Evolutionary conservation across 805 yeast species (phyloP).

Genomic region (Pichia cephalocereana): DNA sequence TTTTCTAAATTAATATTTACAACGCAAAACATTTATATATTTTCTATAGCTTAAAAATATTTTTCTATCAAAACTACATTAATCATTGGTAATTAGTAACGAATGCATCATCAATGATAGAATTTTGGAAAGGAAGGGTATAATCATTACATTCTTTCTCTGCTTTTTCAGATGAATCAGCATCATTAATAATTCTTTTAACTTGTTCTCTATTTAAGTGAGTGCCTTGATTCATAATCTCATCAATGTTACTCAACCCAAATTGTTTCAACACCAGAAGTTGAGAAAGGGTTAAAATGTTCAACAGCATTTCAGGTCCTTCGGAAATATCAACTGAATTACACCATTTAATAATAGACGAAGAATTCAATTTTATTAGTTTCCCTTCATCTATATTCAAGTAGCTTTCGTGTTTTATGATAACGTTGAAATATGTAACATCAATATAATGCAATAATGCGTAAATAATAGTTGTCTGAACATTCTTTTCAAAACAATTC

Average conservation of each 20-base stretch:
- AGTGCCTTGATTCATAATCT: slow-evolving; percentile 2
- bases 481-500: slow-evolving; percentile 5
- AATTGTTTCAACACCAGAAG: slow-evolving; percentile 7
- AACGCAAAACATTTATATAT: too few species aligned
- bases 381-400: slow-evolving; percentile 4
- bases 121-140: not conserved
- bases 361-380: slow-evolving; percentile 5
- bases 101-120: not conserved
- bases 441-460: slow-evolving; percentile 8
- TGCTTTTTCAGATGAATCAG: not conserved
- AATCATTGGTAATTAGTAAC: not conserved
- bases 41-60: not conserved
- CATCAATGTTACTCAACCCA: slow-evolving; percentile 7
- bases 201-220: slow-evolving; percentile 6
- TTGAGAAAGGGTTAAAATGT: slow-evolving; percentile 8
- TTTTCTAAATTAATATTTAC: not conserved
- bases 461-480: slow-evolving; percentile 2
- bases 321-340: slow-evolving; percentile 7
- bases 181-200: slow-evolving; percentile 6
- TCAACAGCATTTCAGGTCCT: slow-evolving; percentile 8
- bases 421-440: slow-evolving; percentile 6
- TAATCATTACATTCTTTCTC: not conserved
- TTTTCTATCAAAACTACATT: not conserved
- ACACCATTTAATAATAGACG: slow-evolving; percentile 11
- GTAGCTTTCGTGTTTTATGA: slow-evolving; percentile 4